These are phyloP conservation scores for Rhododendron vialii DNA, from an alignment of 148 eudicot genomes.

Conservation along the genomic window DNA sequence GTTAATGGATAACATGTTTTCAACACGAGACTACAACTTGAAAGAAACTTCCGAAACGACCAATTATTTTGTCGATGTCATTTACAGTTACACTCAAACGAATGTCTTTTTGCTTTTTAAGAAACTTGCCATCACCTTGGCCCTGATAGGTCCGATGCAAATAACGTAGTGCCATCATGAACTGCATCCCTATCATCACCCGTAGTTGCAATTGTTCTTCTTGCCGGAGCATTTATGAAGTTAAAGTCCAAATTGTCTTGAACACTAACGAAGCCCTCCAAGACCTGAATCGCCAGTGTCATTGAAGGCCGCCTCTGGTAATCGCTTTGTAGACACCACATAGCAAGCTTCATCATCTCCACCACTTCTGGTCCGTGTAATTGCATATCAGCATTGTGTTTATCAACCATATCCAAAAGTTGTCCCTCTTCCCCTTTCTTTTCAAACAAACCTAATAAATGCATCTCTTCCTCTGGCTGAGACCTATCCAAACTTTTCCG, in stretches of 20 bases:
- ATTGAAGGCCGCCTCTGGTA: too few relatives aligned
- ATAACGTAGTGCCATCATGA: not conserved
- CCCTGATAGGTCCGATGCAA: not conserved
- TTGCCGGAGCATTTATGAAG: not conserved
- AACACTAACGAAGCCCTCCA: not conserved
- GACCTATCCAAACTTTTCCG: too few relatives aligned
- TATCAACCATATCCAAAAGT: constrained; percentile 1
- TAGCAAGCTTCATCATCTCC: too few relatives aligned
- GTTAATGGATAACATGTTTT: not conserved
- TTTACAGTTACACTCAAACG: not conserved
- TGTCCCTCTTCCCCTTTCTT: constrained; percentile 7
- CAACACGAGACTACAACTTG: not conserved
- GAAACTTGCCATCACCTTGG: not conserved
- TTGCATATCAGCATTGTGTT: not conserved
- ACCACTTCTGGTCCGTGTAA: too few relatives aligned
- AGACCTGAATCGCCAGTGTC: not conserved
- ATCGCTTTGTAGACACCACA: too few relatives aligned
- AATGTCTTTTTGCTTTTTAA: not conserved
- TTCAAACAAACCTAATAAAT: not conserved
- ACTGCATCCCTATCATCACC: not conserved
- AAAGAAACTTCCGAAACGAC: not conserved
- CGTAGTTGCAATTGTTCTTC: not conserved
- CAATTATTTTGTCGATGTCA: not conserved
- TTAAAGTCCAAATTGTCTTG: not conserved
- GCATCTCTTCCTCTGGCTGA: too few relatives aligned